Evolutionary conservation across 1,284 basidiomycete genomes (phyloP), one percentile per base, ranked within the genome.

Genomic region (Heimioporus retisporus): DNA sequence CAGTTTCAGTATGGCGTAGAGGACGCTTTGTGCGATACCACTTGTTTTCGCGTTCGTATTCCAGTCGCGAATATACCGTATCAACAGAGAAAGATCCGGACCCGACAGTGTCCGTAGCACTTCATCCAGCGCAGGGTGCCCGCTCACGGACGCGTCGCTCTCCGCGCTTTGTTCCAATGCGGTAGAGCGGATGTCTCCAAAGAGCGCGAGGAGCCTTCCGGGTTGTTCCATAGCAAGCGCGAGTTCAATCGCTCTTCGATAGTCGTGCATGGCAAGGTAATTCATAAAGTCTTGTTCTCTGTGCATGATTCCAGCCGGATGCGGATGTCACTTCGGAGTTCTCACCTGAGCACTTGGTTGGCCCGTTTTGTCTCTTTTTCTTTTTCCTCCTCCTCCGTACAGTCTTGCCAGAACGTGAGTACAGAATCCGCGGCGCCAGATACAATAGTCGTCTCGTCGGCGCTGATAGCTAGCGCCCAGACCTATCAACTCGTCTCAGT

Each of bases 221-320:
- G 98, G 97, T 75, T 99, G 97, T 64, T 93, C 88, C 91, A 99
- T 96, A 5, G 92, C 89, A 63, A 99, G 85, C 5, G 97, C 96
- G 56, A 99, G 88, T 69, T 93, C 84, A 73, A 99, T 97, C 0
- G 97, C 98, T 73, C 90, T 92, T 63, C 90, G 90, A 81, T 98
- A 99, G 80, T 99, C 97, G 72, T 93, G 90, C 68, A 97, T 82
- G 13, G 90, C 85, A 68, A 99, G 83, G 76, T 95, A 97, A 79
- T 99, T 99, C 72, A 89, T 81, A 78, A 98, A 97, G 75, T 98
- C 95, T 88, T 99, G 97, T 77, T 99, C 96, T 77, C 96, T 97
- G 79, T 16, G 55, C 40, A 54, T 53, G 25, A 63, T 35, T 67
- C 58, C 59, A 63, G 48, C 62, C 31, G 44, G 63, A 55, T 60